Conservation (phyloP, 768 basidiomycete species). For the Suillus alpinus region DNA sequence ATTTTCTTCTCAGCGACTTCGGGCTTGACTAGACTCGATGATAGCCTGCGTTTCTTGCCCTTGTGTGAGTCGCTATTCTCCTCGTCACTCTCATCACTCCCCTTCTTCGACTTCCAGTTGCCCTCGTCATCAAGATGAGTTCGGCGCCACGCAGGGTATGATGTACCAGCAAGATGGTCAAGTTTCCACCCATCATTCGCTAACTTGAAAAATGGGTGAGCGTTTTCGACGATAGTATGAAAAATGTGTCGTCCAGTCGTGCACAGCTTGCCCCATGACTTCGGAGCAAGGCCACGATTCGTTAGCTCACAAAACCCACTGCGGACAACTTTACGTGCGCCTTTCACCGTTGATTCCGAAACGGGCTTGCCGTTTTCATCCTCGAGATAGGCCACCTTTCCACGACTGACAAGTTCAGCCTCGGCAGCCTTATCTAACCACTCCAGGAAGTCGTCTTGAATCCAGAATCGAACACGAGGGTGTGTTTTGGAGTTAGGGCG, state of each 20-base stretch:
- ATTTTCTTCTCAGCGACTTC: no score
- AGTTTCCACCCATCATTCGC: background rate
- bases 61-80: no score
- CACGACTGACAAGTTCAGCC: no score
- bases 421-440: background rate
- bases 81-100: background rate
- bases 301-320: background rate
- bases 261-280: background rate
- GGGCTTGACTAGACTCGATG: no score
- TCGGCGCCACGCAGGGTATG: background rate
- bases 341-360: background rate
- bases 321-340: background rate
- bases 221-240: background rate
- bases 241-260: background rate
- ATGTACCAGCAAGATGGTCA: background rate
- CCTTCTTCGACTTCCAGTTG: background rate
- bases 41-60: no score
- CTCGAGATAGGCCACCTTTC: background rate
- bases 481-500: background rate
- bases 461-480: background rate
- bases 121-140: background rate
- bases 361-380: background rate
- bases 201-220: background rate
- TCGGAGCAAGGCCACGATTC: background rate
- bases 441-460: background rate